These are phyloP conservation scores for Ceratocystis albifundus DNA, from an alignment of 2,329 filamentous ascomycete genomes.

Conservation along the genomic window DNA sequence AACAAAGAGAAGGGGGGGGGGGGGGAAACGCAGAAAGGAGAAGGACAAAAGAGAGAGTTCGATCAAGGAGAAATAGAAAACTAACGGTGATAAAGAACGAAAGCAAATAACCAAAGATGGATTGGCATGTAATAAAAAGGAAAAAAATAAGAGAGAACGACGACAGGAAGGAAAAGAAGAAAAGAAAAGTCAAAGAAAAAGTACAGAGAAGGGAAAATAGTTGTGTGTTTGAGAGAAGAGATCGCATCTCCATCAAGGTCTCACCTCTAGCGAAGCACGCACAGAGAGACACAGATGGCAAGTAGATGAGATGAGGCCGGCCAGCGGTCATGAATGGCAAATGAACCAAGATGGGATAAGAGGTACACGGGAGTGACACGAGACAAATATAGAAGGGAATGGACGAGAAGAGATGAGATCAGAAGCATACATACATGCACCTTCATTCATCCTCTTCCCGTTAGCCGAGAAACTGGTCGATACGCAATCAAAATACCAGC, in stretches of 20 bases:
- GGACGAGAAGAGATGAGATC: slow-evolving; percentile 22
- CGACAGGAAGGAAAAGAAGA: slow-evolving; percentile 26
- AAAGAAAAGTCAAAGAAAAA: slow-evolving; percentile 26
- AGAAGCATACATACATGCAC: too few relatives aligned
- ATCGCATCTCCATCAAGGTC: too few relatives aligned
- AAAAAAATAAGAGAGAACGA: not conserved
- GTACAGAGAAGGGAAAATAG: slow-evolving; percentile 15
- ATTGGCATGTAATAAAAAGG: not conserved
- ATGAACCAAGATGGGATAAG: not conserved
- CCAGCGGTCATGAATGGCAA: not conserved
- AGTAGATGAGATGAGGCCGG: not conserved
- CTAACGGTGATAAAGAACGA: not conserved
- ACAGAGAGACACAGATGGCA: too few relatives aligned
- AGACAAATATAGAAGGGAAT: slow-evolving; percentile 28
- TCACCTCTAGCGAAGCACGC: too few relatives aligned
- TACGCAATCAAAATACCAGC: too few relatives aligned
- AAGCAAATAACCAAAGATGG: not conserved
- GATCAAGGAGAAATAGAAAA: slow-evolving; percentile 24
- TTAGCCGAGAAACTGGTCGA: too few relatives aligned
- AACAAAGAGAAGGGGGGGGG: not conserved
- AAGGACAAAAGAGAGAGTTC: not conserved
- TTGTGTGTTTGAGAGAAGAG: too few relatives aligned
- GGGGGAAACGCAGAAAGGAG: not conserved
- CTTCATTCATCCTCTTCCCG: too few relatives aligned
- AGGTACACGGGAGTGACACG: slow-evolving; percentile 24